These are phyloP conservation scores for Epithemia pelagica DNA, from an alignment of 108 stramenopile genomes.

Conservation along the genomic window DNA sequence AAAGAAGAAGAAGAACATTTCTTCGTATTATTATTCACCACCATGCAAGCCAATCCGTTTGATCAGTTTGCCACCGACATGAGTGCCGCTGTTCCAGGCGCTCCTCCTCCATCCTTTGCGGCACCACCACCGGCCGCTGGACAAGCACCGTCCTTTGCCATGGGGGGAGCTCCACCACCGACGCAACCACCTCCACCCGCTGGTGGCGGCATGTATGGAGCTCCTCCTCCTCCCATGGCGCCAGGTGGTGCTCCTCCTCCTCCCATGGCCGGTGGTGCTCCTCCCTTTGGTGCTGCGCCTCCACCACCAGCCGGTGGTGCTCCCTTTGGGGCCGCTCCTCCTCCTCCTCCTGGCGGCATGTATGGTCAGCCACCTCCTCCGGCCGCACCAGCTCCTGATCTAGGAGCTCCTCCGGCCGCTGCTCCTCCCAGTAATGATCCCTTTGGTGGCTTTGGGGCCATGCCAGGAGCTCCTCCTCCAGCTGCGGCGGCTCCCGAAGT, in stretches of 20 bases:
- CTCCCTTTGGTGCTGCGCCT: slow-evolving; percentile 8
- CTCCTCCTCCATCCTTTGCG: slow-evolving; percentile 18
- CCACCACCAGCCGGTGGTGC: slow-evolving; percentile 17
- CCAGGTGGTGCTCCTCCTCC: slow-evolving; percentile 4
- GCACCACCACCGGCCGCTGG: slow-evolving; percentile 16
- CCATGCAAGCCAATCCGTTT: slow-evolving; percentile 53
- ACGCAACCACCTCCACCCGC: slow-evolving; percentile 16
- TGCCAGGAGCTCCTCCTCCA: slow-evolving; percentile 2
- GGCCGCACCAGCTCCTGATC: slow-evolving; percentile 6
- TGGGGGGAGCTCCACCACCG: slow-evolving; percentile 18
- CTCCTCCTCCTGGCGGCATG: neutral
- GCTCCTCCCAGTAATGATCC: neutral
- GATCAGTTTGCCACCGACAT: slow-evolving; percentile 72
- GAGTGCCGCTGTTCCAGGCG: slow-evolving; percentile 35
- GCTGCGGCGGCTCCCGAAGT: slow-evolving; percentile 13
- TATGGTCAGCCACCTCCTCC: slow-evolving; percentile 12
- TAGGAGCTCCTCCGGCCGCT: slow-evolving; percentile 16
- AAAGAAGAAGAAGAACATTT: too few relatives aligned
- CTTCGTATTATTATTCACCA: too few relatives aligned
- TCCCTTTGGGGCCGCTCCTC: slow-evolving; percentile 15
- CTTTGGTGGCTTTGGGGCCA: slow-evolving; percentile 5
- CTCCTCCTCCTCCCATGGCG: neutral
- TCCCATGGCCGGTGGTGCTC: slow-evolving; percentile 2
- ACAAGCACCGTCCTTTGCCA: slow-evolving; percentile 20
- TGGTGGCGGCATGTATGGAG: neutral